A percentile compares a stretch with the other conserved stretches of the same genome.
These are phyloP conservation scores for Apiosordaria backusii DNA, from an alignment of 495 filamentous ascomycete genomes.

Conservation along the genomic window DNA sequence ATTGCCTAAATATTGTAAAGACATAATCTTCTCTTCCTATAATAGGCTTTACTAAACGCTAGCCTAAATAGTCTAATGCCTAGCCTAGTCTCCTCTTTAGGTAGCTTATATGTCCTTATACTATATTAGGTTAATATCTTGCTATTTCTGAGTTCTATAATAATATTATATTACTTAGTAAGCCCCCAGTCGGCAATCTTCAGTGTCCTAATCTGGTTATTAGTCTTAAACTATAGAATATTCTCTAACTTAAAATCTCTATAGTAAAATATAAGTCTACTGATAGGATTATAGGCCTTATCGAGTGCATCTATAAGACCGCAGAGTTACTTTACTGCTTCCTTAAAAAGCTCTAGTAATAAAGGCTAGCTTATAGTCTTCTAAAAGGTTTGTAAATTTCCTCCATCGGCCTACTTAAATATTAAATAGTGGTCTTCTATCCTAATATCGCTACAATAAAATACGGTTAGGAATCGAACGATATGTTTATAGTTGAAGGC, in stretches of 20 bases:
- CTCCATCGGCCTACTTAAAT: constrained; percentile 13
- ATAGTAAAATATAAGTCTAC: constrained; percentile 8
- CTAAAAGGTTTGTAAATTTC: constrained; percentile 6
- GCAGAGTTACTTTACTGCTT: not conserved
- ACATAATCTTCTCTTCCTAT: constrained; percentile 13
- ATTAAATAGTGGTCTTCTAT: constrained; percentile 6
- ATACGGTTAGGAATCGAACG: constrained; percentile 9
- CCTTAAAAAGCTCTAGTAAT: not conserved
- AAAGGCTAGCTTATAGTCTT: not conserved
- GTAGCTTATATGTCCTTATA: constrained; percentile 25
- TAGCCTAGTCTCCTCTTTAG: constrained; percentile 22
- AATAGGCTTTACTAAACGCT: not conserved
- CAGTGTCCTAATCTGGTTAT: constrained; percentile 15
- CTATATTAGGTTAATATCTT: constrained; percentile 18
- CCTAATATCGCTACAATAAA: not conserved
- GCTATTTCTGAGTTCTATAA: not conserved
- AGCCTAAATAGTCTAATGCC: not conserved
- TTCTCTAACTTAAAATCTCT: constrained; percentile 25
- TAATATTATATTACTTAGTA: constrained; percentile 18
- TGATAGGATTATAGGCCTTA: not conserved
- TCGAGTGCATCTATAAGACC: not conserved
- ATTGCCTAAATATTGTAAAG: constrained; percentile 41
- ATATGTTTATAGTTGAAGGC: constrained; percentile 4
- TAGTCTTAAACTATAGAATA: constrained; percentile 18
- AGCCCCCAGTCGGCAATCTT: constrained; percentile 29